phyloP scores from a whole-genome alignment of 2,329 filamentous ascomycete species.

The Colletotrichum eleusines region DNA sequence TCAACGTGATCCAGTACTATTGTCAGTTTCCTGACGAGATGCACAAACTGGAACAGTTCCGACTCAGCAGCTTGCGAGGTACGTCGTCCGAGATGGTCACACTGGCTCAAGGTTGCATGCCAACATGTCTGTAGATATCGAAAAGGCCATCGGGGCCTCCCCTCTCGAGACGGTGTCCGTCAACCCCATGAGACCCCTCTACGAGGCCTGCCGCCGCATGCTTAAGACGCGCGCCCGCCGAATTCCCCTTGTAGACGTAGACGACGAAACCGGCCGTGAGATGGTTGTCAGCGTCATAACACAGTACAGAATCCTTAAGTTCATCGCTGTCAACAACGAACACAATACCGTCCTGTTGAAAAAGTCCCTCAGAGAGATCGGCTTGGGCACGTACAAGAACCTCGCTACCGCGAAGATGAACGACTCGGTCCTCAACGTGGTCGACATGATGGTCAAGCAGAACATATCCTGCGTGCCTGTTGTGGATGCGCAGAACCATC shows the following conservation, averaged over 20 bases:
- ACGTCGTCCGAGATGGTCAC: constrained; percentile 46
- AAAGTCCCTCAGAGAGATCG: constrained; percentile 87
- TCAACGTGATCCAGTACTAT: constrained; percentile 99
- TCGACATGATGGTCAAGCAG: constrained; percentile 90
- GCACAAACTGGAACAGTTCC: constrained; percentile 91
- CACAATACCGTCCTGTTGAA: constrained; percentile 89
- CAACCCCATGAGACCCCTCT: constrained; percentile 88
- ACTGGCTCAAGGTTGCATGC: constrained; percentile 24
- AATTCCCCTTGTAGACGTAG: constrained; percentile 92
- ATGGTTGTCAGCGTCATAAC: constrained; percentile 98
- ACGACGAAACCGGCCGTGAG: constrained; percentile 91
- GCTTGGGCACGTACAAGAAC: constrained; percentile 85
- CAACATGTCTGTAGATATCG: constrained; percentile 75
- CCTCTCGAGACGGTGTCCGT: constrained; percentile 97
- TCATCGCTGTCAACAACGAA: constrained; percentile 93
- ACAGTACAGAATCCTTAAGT: constrained; percentile 98
- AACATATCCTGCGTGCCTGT: constrained; percentile 97
- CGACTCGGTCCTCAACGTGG: constrained; percentile 92
- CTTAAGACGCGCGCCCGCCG: constrained; percentile 91
- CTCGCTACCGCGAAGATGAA: constrained; percentile 89
- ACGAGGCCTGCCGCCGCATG: constrained; percentile 96
- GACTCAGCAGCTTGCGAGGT: constrained; percentile 92
- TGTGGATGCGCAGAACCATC: constrained; percentile 79
- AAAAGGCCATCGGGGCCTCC: constrained; percentile 90
- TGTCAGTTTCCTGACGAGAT: constrained; percentile 95